A percentile compares a stretch with the other conserved stretches of the same genome.
These are phyloP conservation scores for Fusarium staphyleae DNA, from an alignment of 2,329 filamentous ascomycete species.

Conservation along the genomic window DNA sequence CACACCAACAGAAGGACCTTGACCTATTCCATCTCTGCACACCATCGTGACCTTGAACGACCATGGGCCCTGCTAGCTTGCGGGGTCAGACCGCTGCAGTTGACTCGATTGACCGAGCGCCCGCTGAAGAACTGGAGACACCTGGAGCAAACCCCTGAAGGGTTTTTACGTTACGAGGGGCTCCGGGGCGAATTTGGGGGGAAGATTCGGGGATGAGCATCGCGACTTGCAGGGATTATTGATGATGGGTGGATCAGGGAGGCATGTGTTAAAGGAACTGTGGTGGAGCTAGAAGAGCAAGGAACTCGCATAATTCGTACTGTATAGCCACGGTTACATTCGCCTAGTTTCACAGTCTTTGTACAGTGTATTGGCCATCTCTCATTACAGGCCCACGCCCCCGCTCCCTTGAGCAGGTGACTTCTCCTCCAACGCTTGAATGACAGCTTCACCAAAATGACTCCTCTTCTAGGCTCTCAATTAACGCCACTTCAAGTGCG, in stretches of 20 bases:
- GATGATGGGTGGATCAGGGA: background rate
- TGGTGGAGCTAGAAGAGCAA: constrained; percentile 4
- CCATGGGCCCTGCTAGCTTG: constrained; percentile 35
- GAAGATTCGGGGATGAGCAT: constrained; percentile 18
- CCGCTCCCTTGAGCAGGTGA: constrained; percentile 29
- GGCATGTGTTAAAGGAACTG: background rate
- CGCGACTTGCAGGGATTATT: constrained; percentile 22
- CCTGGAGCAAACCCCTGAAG: constrained; percentile 4
- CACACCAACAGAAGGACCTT: constrained; percentile 30
- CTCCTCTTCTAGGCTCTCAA: constrained; percentile 14
- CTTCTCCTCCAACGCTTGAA: constrained; percentile 15
- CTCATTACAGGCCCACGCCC: constrained; percentile 13
- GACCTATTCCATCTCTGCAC: constrained; percentile 33
- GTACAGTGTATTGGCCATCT: background rate
- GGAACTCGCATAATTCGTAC: background rate
- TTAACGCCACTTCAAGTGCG: constrained; percentile 18
- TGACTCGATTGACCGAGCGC: constrained; percentile 11
- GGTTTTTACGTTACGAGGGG: constrained; percentile 1
- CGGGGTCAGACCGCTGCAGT: constrained; percentile 36
- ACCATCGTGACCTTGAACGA: constrained; percentile 41
- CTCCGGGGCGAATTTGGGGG: constrained; percentile 11
- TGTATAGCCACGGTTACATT: background rate
- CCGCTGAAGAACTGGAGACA: constrained; percentile 12
- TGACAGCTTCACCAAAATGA: constrained; percentile 1
- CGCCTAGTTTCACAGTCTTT: background rate